Conservation (phyloP, 129 eudicot genomes). For the Smallanthus sonchifolius region DNA sequence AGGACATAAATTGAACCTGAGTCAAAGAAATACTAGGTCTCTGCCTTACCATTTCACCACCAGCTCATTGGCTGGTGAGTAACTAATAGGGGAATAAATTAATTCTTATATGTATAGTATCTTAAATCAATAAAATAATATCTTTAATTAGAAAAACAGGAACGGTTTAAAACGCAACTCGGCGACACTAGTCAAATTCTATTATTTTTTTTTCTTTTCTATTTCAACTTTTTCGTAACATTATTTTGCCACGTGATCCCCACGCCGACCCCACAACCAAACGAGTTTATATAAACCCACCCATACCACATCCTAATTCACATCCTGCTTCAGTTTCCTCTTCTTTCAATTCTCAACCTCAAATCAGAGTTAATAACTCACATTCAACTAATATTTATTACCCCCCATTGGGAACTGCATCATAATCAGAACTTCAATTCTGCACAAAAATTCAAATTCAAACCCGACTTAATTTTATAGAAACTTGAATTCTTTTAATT, state of each 20-base stretch:
- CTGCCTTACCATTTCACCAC: too few relatives aligned
- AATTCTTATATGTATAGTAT: neutral
- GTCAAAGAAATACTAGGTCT: too few relatives aligned
- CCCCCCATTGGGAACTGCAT: neutral
- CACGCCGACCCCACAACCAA: constrained; percentile 19
- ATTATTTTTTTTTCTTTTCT: neutral
- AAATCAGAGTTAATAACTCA: neutral
- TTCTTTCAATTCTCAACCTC: neutral
- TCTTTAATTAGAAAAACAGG: neutral
- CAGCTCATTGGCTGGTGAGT: too few relatives aligned
- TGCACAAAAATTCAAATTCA: neutral
- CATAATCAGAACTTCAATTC: neutral
- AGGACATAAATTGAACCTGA: too few relatives aligned
- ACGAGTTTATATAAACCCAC: constrained; percentile 29
- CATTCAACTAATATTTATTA: neutral
- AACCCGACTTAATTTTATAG: neutral
- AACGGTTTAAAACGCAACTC: neutral
- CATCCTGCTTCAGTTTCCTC: constrained; percentile 7
- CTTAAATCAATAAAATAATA: neutral
- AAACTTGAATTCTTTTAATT: neutral
- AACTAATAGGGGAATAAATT: neutral
- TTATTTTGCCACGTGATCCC: constrained; percentile 21
- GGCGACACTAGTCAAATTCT: constrained; percentile 18
- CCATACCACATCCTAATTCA: neutral
- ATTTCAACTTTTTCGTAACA: neutral